Conservation (phyloP, 208 protist species). For the Porcisia deanei region DNA sequence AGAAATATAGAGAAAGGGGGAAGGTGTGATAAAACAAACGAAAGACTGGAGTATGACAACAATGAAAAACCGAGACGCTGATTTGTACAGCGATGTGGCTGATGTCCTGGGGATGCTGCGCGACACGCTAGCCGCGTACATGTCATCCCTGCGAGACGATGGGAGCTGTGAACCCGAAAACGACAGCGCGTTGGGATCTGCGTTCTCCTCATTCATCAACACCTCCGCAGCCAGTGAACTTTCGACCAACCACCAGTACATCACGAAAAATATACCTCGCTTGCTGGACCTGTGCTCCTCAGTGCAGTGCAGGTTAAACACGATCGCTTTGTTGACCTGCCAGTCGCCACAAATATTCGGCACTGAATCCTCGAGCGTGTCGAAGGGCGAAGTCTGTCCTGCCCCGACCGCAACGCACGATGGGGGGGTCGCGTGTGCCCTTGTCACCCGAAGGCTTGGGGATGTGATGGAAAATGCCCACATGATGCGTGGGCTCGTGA, state of each 20-base stretch:
- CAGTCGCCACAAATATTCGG: neutral
- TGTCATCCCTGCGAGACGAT: conserved; percentile 4
- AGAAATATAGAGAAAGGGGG: no score
- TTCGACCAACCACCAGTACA: conserved; percentile 12
- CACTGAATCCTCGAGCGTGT: neutral
- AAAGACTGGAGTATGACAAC: neutral
- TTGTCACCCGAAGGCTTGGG: conserved; percentile 34
- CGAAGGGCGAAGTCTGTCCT: neutral
- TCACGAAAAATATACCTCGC: conserved; percentile 12
- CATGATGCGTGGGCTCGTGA: conserved; percentile 27
- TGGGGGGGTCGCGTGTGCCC: conserved; percentile 16
- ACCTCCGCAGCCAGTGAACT: neutral
- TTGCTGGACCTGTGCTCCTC: conserved; percentile 14
- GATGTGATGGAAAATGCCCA: conserved; percentile 41
- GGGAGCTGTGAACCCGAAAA: neutral
- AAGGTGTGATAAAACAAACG: conserved; percentile 2
- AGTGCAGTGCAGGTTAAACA: conserved; percentile 13
- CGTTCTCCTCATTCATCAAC: neutral
- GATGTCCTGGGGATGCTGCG: conserved; percentile 29
- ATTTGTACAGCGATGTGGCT: conserved; percentile 27
- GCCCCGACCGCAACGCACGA: neutral
- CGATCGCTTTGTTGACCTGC: neutral
- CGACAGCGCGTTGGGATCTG: neutral
- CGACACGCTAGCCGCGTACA: conserved; percentile 25
- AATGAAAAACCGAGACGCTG: conserved; percentile 4